Evolutionary conservation across 352 stramenopile species (phyloP).

Genomic region (Phytopythium mirpurense): DNA sequence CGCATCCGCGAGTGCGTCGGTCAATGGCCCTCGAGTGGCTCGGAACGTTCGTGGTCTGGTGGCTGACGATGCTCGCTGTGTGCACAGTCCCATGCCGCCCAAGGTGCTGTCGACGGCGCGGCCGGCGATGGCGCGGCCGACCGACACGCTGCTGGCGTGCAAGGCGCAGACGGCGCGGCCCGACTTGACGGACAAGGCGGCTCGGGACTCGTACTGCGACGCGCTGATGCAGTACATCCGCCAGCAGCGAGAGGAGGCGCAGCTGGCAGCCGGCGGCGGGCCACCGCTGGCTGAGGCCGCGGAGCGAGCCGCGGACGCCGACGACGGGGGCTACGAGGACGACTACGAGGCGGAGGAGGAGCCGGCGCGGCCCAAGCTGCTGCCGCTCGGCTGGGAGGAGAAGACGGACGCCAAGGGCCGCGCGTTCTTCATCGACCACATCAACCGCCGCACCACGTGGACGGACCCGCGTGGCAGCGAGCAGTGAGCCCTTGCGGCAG

Average conservation of each 20-base stretch:
- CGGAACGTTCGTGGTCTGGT: too few relatives aligned
- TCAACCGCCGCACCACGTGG: constrained; percentile 72
- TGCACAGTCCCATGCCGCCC: constrained; percentile 43
- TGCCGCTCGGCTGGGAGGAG: constrained; percentile 68
- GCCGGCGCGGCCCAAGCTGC: constrained; percentile 7
- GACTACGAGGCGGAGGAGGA: constrained; percentile 8
- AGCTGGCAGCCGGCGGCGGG: neutral
- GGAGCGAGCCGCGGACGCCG: too few relatives aligned
- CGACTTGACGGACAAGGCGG: constrained; percentile 43
- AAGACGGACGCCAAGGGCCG: constrained; percentile 63
- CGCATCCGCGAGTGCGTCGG: constrained; percentile 57
- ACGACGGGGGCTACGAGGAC: neutral
- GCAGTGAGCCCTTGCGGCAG: too few relatives aligned
- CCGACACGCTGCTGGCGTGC: constrained; percentile 19
- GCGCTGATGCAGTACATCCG: constrained; percentile 65
- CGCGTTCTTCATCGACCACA: constrained; percentile 72
- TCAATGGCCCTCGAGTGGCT: too few relatives aligned
- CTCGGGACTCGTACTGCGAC: constrained; percentile 63
- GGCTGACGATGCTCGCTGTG: neutral
- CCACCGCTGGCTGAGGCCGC: neutral
- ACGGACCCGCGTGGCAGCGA: constrained; percentile 33
- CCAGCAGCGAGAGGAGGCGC: constrained; percentile 53
- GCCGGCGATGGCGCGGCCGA: constrained; percentile 16
- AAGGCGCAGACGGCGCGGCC: constrained; percentile 23
- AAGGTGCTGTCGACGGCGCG: constrained; percentile 44